Base-by-base conservation (phyloP, 108 stramenopile genomes). In the Cyclostephanos tholiformis region DNA sequence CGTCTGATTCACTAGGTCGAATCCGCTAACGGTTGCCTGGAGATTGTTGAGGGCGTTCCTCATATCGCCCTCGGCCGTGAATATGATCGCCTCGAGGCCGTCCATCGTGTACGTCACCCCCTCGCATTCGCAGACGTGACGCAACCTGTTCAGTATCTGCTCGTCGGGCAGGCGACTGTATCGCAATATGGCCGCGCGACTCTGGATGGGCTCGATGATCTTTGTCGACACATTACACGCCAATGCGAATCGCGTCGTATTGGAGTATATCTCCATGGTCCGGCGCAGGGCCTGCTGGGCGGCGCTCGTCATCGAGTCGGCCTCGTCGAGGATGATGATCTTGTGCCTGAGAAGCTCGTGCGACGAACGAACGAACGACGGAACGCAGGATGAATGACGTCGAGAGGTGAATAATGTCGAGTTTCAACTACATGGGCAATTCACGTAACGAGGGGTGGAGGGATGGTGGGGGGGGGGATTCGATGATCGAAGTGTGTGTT, bases 21-120 rank as follows among this genome's bases (percentile, higher is more conserved):
- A 95, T 30, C 97, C 97, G 49, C 72, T 74, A 11, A 65, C 79
- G 17, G 99, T 97, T 5, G 96, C 91, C 84, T 99, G 99, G 29
- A 99, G 74, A 80, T 97, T 97, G 83, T 99, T 99, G 58, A 99
- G 83, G 3, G 99, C 98, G 76, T 99, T 93, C 17, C 99, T 89
- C 98, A 99, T 98, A 77, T 99, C 99, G 19, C 99, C 99, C 85
- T 99, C 98, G 50, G 98, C 98, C 5, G 98, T 98, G 79, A 99
- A 99, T 69, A 99, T 85, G 67, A 99, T 91, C 6, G 99, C 99
- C 64, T 97, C 98, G 61, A 99, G 74, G 13, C 98, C 99, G 62
- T 89, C 89, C 19, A 87, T 72, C 2, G 91, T 86, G 67, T 91
- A 94, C 32, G 85, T 75, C 22, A 99, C 89, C 20, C 89, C 53